Conservation (phyloP, 805 yeast species). For the Metschnikowia continentalis region DNA sequence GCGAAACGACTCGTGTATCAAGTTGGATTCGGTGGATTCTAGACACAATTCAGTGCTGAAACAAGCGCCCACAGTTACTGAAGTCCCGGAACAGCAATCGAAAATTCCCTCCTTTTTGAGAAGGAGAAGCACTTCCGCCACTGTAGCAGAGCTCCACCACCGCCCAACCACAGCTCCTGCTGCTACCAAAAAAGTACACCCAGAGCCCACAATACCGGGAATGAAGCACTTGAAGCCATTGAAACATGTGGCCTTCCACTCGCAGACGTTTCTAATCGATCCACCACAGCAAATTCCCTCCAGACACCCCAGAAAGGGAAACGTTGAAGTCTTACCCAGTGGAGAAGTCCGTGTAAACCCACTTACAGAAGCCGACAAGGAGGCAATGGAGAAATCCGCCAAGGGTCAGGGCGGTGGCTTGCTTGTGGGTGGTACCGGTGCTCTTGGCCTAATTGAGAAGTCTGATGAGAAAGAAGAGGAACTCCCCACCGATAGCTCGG, state of each 20-base stretch:
- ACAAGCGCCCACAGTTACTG: neutral
- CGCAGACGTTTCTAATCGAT: constrained; percentile 39
- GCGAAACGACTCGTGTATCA: constrained; percentile 5
- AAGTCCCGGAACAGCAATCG: constrained; percentile 2
- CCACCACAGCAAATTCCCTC: constrained; percentile 92
- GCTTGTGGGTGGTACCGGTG: constrained; percentile 77
- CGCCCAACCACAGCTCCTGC: constrained; percentile 2
- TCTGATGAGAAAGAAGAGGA: constrained; percentile 9
- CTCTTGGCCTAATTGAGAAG: constrained; percentile 42
- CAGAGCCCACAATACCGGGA: neutral
- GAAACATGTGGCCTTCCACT: constrained; percentile 41
- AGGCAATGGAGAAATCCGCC: constrained; percentile 37
- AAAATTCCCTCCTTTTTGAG: constrained; percentile 29
- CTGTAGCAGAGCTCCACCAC: neutral
- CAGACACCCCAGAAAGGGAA: constrained; percentile 74
- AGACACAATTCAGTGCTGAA: neutral
- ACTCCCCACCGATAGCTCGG: neutral
- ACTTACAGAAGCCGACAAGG: constrained; percentile 49
- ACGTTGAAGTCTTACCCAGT: constrained; percentile 53
- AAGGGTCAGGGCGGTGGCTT: constrained; percentile 56
- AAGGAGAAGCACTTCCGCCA: constrained; percentile 19
- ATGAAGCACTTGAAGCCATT: constrained; percentile 29
- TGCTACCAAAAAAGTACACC: neutral
- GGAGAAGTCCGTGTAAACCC: constrained; percentile 54
- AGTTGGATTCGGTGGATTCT: neutral